Evolutionary conservation across 768 basidiomycete genomes (phyloP).

Genomic region (Boletus sensibilis): DNA sequence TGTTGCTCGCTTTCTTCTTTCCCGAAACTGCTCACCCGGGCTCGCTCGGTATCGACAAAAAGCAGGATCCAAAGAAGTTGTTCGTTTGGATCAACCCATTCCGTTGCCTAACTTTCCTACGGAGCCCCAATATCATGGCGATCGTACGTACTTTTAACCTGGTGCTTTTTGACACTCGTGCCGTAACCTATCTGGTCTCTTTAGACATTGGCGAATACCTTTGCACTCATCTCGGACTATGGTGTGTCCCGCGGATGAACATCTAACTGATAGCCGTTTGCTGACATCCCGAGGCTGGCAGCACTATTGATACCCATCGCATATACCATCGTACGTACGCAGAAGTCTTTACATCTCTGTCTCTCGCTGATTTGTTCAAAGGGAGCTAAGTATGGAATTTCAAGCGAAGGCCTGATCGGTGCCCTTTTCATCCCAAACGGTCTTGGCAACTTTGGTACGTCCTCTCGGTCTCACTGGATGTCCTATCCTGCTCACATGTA

Average conservation of each 20-base stretch:
- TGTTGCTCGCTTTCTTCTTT: constrained; percentile 45
- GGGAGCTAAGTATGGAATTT: constrained; percentile 43
- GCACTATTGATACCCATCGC: constrained; percentile 58
- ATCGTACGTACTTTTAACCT: constrained; percentile 41
- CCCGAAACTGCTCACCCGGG: constrained; percentile 71
- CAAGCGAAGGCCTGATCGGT: constrained; percentile 23
- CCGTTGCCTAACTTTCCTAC: constrained; percentile 45
- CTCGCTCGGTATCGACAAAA: constrained; percentile 51
- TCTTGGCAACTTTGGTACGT: constrained; percentile 26
- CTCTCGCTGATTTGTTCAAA: constrained; percentile 22
- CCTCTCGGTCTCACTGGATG: neutral
- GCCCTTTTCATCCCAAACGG: constrained; percentile 27
- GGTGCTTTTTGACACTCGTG: too few relatives aligned
- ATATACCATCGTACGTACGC: constrained; percentile 56
- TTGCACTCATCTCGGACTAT: constrained; percentile 28
- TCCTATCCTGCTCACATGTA: neutral
- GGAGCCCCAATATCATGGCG: constrained; percentile 57
- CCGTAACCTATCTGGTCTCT: neutral
- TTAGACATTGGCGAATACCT: constrained; percentile 43
- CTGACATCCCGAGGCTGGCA: constrained; percentile 3
- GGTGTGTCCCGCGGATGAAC: constrained; percentile 31
- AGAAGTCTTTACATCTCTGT: neutral
- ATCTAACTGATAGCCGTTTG: neutral
- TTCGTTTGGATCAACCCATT: constrained; percentile 62
- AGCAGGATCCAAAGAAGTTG: constrained; percentile 17